Base-by-base conservation (phyloP, 2,329 filamentous ascomycete species). In the Pseudocercospora fijiensis region DNA sequence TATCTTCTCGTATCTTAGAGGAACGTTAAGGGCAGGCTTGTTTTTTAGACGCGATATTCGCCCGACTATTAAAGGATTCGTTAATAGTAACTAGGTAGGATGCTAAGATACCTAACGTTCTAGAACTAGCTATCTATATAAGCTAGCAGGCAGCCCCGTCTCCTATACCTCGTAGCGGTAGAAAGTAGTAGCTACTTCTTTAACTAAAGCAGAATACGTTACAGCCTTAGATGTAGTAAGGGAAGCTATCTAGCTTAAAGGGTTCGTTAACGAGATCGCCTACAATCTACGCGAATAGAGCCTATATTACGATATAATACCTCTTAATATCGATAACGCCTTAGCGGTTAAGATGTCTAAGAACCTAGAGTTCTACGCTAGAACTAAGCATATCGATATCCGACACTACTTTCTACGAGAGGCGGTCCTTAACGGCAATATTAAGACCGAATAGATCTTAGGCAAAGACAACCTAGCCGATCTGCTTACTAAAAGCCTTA, bases 381-480 rank as follows among this genome's bases (percentile, higher is more conserved):
- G 28, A 37, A 57, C 28, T 6, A 57, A 57, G 30, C 20, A 57
- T 33, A 57, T 57, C 30, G 30, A 57, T 33, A 57, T 57, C 30
- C 6, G 16, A 5, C 22, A 57, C 30, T 57, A 57, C 28, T 57
- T 57, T 24, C 24, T 57, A 7, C 11, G 24, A 22, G 53, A 57
- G 18, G 1, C 1, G 1, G 27, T 57, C 18, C 24, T 33, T 16
- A 18, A 33, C n/a, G 22, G 27, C 16, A 28, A 57, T 27, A 57
- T 57, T 57, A 57, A 57, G 24, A 27, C 13, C 3, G 24, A 57
- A 20, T 57, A 37, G 53, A 57, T 57, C 13, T 57, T 57, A 57
- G 53, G 28, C 2, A 57, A 57, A n/a, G 11, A 57, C 2, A 57
- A 57, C 2, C 53, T 33, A 30, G 18, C 30, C 8, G 13, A 57